phyloP scores from a whole-genome alignment of 23 red algal species.

The Gracilaria gracilis region DNA sequence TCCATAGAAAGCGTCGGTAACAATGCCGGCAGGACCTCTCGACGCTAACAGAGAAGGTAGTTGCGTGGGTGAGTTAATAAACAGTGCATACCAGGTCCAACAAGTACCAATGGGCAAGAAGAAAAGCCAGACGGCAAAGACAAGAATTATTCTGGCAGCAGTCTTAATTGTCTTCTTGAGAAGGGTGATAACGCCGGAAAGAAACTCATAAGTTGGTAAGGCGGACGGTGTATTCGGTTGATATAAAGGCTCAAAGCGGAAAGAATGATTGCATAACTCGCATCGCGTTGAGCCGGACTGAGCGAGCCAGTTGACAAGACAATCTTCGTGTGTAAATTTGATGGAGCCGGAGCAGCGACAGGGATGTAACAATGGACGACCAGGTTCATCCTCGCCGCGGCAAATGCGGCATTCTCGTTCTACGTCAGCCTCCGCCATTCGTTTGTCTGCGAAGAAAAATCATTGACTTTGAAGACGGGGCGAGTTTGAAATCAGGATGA shows the following conservation, averaged over 20 bases:
- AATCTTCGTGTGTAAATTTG: conserved; percentile 94
- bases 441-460: not conserved
- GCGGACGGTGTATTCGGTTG: conserved; percentile 78
- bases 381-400: conserved; percentile 72
- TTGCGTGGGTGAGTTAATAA: conserved; percentile 54
- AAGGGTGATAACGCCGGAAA: conserved; percentile 57
- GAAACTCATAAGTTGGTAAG: conserved; percentile 80
- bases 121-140: conserved; percentile 84
- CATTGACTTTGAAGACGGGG: conserved; percentile 41
- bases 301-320: conserved; percentile 89
- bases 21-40: conserved; percentile 48
- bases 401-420: conserved; percentile 97
- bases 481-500: not conserved
- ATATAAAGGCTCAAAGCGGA: conserved; percentile 91
- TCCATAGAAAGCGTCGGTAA: conserved; percentile 79
- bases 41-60: conserved; percentile 50
- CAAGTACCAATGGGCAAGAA: conserved; percentile 83
- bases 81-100: conserved; percentile 84
- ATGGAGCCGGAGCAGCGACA: conserved; percentile 95
- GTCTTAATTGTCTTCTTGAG: conserved; percentile 47
- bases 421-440: conserved; percentile 71
- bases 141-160: conserved; percentile 66
- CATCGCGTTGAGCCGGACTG: conserved; percentile 83
- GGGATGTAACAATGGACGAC: conserved; percentile 88
- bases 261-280: conserved; percentile 92